A percentile compares a stretch with the other conserved stretches of the same genome.
Conservation (phyloP, 495 filamentous ascomycete species). For the Aeminium ludgeri region DNA sequence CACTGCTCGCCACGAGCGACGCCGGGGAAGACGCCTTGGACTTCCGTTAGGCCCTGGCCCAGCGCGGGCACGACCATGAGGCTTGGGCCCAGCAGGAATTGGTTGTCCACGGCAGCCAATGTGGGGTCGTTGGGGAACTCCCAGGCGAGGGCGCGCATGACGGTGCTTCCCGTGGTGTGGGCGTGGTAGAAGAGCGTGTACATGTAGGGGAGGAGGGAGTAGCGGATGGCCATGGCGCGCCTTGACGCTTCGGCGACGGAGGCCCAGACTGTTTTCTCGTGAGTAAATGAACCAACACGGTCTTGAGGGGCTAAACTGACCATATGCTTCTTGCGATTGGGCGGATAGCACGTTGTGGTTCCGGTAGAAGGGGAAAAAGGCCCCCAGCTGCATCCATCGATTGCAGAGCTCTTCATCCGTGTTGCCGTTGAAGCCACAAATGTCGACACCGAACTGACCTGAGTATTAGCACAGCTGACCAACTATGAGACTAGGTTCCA, state of each 20-base stretch:
- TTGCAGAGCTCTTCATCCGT: constrained; percentile 40
- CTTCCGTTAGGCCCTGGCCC: constrained; percentile 35
- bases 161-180: constrained; percentile 16
- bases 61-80: constrained; percentile 18
- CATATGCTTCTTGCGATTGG: constrained; percentile 18
- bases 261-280: constrained; percentile 22
- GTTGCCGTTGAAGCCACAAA: constrained; percentile 67
- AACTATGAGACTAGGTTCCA: constrained; percentile 4
- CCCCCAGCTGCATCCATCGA: constrained; percentile 20
- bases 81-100: constrained; percentile 18
- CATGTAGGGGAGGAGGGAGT: constrained; percentile 19
- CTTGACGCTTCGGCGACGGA: constrained; percentile 14
- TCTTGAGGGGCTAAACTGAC: constrained; percentile 40
- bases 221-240: constrained; percentile 18
- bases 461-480: not conserved
- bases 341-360: constrained; percentile 19
- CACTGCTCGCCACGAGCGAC: constrained; percentile 34
- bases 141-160: constrained; percentile 19
- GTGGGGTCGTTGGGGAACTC: constrained; percentile 20
- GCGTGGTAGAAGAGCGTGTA: constrained; percentile 21
- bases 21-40: constrained; percentile 66
- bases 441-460: constrained; percentile 34
- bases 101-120: constrained; percentile 15
- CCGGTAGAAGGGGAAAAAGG: constrained; percentile 22
- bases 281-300: constrained; percentile 29